Evolutionary conservation across 371 early-diverging fungal species (phyloP), one percentile per base, ranked within the genome.

Genomic region (Actinomucor elegans): DNA sequence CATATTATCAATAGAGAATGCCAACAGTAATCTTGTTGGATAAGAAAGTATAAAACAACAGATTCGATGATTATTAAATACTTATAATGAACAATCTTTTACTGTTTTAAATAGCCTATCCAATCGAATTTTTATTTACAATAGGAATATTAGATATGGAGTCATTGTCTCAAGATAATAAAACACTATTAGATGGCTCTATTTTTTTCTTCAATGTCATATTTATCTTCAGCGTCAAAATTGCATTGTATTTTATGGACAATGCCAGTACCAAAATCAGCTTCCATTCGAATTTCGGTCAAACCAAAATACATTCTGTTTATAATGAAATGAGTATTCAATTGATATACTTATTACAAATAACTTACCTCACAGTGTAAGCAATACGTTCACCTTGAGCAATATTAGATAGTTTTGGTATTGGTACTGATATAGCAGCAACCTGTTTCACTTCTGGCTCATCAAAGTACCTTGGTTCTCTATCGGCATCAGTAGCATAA

Each of bases 221-320:
- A 57, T 29, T 58, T 52, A 36, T 71, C 55, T 8, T 32, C 44
- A 20, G 77, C 77, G 55, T 77, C 77, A 58, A 77, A 77, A 33
- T 71, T 70, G 42, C 71, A 66, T 20, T 69, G 63, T 1, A 71
- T 60, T 20, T 52, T 61, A 46, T 69, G 70, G 8, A 60, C 52
- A 8, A 45, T 58, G 2, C 77, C 72, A 10, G 57, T 66, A 8
- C 74, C 74, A 56, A 77, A 77, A 42, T 77, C 78, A 20, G 78
- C 78, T 50, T 77, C 78, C 62, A 72, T 70, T 1, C 69, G 59
- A 21, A 77, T 66, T 47, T 77, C 78, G 14, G 73, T 77, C 29
- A 59, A 41, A 3, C 78, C 78, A 66, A 77, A 74, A 31, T 70
- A 74, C 75, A 77, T 77, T 61, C 75, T 75, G 37, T 14, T 17